Conservation (phyloP, 306 rosid genomes). For the Vicia villosa region DNA sequence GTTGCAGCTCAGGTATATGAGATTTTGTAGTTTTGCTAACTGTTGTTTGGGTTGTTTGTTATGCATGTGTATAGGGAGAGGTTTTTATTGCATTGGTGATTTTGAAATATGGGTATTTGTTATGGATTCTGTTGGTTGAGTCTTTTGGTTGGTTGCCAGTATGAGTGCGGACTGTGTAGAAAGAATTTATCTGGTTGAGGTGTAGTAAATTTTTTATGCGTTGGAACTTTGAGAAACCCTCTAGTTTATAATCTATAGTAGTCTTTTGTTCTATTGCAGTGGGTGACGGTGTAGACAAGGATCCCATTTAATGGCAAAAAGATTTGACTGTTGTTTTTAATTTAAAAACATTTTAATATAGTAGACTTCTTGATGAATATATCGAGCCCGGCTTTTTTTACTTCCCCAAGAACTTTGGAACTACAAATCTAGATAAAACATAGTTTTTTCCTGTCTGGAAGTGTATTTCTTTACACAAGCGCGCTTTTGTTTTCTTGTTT, state of each 20-base stretch:
- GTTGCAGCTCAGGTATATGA: constrained; percentile 92
- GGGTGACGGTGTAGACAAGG: not conserved
- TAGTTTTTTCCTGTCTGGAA: not conserved
- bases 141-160: not conserved
- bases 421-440: not conserved
- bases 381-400: not conserved
- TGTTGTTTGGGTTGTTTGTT: not conserved
- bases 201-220: not conserved
- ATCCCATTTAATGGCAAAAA: not conserved
- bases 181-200: not conserved
- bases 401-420: not conserved
- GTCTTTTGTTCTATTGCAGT: not conserved
- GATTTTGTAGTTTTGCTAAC: not conserved
- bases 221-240: constrained; percentile 1
- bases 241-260: not conserved
- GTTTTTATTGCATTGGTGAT: not conserved
- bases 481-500: not conserved
- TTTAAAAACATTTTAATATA: too few species aligned
- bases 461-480: not conserved
- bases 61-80: not conserved
- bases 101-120: not conserved
- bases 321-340: not conserved
- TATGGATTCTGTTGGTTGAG: not conserved
- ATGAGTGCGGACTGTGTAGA: not conserved
- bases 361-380: not conserved